These are phyloP conservation scores for Colletotrichum karsti DNA, from an alignment of 2,329 filamentous ascomycete genomes.

Conservation along the genomic window DNA sequence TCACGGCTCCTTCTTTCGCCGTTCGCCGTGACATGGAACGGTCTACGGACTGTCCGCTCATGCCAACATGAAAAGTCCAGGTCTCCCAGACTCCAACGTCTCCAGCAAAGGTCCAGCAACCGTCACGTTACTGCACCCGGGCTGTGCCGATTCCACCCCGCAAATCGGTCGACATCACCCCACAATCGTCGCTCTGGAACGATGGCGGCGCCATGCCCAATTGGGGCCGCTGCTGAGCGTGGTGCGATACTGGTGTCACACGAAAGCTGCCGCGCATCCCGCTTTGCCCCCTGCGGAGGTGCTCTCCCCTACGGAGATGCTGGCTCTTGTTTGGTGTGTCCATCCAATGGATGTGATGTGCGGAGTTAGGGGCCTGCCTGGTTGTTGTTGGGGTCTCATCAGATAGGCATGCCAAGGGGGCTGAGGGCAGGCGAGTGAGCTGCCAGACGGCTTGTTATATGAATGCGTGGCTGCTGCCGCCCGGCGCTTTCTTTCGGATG, in stretches of 20 bases:
- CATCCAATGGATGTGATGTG: not conserved
- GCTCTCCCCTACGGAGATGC: not conserved
- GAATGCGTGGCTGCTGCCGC: slow-evolving; percentile 24
- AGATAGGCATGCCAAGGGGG: slow-evolving; percentile 5
- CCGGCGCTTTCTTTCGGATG: not conserved
- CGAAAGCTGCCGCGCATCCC: slow-evolving; percentile 23
- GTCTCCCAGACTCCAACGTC: not conserved
- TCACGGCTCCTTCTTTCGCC: not conserved
- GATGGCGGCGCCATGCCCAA: slow-evolving; percentile 24
- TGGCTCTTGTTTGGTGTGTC: not conserved
- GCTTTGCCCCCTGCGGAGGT: slow-evolving; percentile 22
- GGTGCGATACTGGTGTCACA: slow-evolving; percentile 26
- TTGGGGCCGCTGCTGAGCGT: slow-evolving; percentile 20
- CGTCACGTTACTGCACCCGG: slow-evolving; percentile 25
- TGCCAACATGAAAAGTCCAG: not conserved
- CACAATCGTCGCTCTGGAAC: slow-evolving; percentile 28
- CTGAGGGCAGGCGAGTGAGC: not conserved
- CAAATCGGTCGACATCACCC: slow-evolving; percentile 29
- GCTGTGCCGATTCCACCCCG: slow-evolving; percentile 27
- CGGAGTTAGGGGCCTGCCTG: not conserved
- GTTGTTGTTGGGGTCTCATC: slow-evolving; percentile 17
- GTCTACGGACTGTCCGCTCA: not conserved
- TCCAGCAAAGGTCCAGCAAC: not conserved
- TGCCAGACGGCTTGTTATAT: slow-evolving; percentile 13
- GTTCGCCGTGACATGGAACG: not conserved